These are phyloP conservation scores for Myxozyma neglecta DNA, from an alignment of 805 yeast species.

Conservation along the genomic window DNA sequence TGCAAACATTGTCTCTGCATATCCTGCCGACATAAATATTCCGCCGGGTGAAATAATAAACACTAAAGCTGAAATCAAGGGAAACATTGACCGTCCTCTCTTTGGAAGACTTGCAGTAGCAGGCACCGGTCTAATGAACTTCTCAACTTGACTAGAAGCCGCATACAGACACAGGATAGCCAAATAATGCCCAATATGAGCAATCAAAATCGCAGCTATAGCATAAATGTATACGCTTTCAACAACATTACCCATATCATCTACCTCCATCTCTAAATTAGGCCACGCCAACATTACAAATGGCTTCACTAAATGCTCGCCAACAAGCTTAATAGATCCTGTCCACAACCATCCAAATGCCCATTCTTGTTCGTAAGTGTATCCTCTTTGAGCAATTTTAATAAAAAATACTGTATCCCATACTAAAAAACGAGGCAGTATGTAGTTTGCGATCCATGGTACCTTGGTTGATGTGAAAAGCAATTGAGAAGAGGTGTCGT, in stretches of 20 bases:
- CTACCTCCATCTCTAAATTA: constrained; percentile 5
- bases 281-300: constrained; percentile 7
- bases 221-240: constrained; percentile 46
- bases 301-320: constrained; percentile 15
- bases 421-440: constrained; percentile 48
- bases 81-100: constrained; percentile 24
- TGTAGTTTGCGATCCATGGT: constrained; percentile 15
- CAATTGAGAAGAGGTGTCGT: constrained; percentile 52
- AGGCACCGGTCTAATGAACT: constrained; percentile 18
- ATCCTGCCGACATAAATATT: constrained; percentile 68
- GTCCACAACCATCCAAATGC: constrained; percentile 83
- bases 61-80: constrained; percentile 46
- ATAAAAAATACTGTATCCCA: constrained; percentile 88
- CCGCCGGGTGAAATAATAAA: constrained; percentile 76
- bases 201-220: constrained; percentile 49
- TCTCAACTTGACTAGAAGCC: constrained; percentile 45
- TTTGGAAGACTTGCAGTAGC: constrained; percentile 3
- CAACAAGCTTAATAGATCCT: constrained; percentile 10
- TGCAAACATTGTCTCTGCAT: constrained; percentile 74
- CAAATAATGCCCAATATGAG: constrained; percentile 54
- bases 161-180: constrained; percentile 52
- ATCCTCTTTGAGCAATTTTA: constrained; percentile 53
- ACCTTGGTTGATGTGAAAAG: constrained; percentile 36
- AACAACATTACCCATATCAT: constrained; percentile 23
- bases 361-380: constrained; percentile 81